Percentiles rank a stretch among this genome's conserved stretches.
These are phyloP conservation scores for Rhodotorula diobovata DNA, from an alignment of 768 basidiomycete species.

Conservation along the genomic window DNA sequence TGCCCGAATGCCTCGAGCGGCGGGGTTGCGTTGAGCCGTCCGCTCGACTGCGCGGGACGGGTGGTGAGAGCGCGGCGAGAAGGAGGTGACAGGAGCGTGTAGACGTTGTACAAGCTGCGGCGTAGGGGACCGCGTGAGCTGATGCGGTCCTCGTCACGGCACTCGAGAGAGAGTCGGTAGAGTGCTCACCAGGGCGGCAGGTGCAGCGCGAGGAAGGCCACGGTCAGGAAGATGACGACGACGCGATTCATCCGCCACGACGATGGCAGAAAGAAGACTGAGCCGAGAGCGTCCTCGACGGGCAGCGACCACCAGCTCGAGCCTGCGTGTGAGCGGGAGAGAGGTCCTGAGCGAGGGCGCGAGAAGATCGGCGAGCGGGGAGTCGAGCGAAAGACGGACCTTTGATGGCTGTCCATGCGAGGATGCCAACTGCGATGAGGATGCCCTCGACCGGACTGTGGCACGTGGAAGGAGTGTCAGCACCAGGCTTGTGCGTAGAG, in stretches of 20 bases:
- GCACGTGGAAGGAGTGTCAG: conserved; percentile 51
- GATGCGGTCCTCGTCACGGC: too few relatives aligned
- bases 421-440: conserved; percentile 72
- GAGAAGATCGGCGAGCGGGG: conserved; percentile 45
- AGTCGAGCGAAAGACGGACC: conserved; percentile 48
- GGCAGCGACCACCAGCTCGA: conserved; percentile 17
- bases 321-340: background rate
- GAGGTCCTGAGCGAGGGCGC: background rate
- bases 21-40: conserved; percentile 4
- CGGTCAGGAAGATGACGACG: conserved; percentile 19
- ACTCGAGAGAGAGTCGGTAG: background rate
- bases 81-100: conserved; percentile 1
- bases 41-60: background rate
- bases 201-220: conserved; percentile 20
- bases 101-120: conserved; percentile 24
- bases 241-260: conserved; percentile 8
- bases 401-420: conserved; percentile 67
- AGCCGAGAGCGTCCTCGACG: background rate
- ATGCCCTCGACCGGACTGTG: conserved; percentile 94
- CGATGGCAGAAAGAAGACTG: conserved; percentile 8
- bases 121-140: background rate
- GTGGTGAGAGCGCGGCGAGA: conserved; percentile 17
- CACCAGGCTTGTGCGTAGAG: too few relatives aligned
- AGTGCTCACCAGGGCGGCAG: conserved; percentile 21
- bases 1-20: conserved; percentile 22